These are phyloP conservation scores for Erysimum cheiranthoides DNA, from an alignment of 345 rosid species.

Conservation along the genomic window DNA sequence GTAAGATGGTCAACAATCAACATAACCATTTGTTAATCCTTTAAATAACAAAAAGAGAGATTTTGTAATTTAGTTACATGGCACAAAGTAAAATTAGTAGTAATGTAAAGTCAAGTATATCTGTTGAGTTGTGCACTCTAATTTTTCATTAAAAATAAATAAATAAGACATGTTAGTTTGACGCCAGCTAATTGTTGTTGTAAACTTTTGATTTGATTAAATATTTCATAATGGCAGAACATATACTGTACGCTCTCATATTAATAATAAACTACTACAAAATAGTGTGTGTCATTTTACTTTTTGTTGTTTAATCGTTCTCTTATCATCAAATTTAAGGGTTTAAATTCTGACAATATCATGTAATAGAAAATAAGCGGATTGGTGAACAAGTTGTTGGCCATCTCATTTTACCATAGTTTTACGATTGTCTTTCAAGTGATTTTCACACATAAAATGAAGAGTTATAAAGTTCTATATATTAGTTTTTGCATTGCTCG, in stretches of 20 bases:
- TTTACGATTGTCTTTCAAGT: not conserved
- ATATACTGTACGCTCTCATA: not conserved
- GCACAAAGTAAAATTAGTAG: not conserved
- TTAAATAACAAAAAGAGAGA: not conserved
- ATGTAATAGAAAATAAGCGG: no score
- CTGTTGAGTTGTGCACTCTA: not conserved
- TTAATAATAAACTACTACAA: not conserved
- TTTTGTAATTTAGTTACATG: not conserved
- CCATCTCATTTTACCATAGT: no score
- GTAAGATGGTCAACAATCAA: slow-evolving; percentile 22
- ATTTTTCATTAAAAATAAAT: not conserved
- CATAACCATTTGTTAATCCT: not conserved
- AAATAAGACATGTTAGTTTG: not conserved
- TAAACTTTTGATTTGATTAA: not conserved
- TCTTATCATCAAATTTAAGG: no score
- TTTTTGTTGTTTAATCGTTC: not conserved
- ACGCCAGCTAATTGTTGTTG: not conserved
- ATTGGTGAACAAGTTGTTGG: no score
- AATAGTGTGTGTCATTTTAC: not conserved
- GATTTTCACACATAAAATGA: not conserved
- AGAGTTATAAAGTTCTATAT: not conserved
- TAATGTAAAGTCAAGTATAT: not conserved
- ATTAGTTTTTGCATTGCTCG: not conserved
- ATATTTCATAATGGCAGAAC: not conserved
- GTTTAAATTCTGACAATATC: no score